Base-by-base conservation (phyloP, 257 asterid species). In the Parsonsia alboflavescens region DNA sequence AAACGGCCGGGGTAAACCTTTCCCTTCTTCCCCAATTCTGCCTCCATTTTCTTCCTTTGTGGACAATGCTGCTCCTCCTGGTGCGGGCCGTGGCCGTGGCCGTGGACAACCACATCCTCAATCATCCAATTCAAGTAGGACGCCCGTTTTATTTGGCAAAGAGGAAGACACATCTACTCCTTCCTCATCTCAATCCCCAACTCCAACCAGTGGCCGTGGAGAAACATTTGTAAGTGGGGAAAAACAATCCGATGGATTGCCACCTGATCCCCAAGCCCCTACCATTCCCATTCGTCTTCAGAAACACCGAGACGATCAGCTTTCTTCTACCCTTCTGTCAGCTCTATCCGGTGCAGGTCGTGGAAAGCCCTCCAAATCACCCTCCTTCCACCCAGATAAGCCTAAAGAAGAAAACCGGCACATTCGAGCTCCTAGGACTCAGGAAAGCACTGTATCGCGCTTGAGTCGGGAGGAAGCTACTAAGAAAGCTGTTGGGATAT, bases 281-380 rank as follows among this genome's bases (percentile, higher is more conserved):
- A 53, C 30, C 73, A 5, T 16, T 57, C 69, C 52, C 33, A 15
- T 30, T 53, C 30, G 21, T 9, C 24, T n/a, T 48, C 74, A 30
- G 68, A 16, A 33, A 26, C 39, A 77, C 41, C 78, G 28, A 15
- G 81, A 62, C 7, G 53, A 59, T 19, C 12, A 48, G 19, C 87
- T 86, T 9, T 81, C 89, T 19, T 16, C 57, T 46, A 69, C 76
- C 8, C 36, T 86, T 52, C 1, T 78, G 21, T 62, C 78, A 4
- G 77, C 74, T 41, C 36, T 84, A 62, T 61, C 85, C 0, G 93
- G 97, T 8, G 82, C 88, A 10, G 97, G 97, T 54, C 88, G 98
- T 44, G 97, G 98, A 56, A 85, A 81, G 84, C 85, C 91, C 66
- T n/a, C 44, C 16, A 16, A 42, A 42, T 15, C 82, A 21, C 76